Evolutionary conservation across 106 monocot species (phyloP).

Genomic region (Cymbidium sinense): DNA sequence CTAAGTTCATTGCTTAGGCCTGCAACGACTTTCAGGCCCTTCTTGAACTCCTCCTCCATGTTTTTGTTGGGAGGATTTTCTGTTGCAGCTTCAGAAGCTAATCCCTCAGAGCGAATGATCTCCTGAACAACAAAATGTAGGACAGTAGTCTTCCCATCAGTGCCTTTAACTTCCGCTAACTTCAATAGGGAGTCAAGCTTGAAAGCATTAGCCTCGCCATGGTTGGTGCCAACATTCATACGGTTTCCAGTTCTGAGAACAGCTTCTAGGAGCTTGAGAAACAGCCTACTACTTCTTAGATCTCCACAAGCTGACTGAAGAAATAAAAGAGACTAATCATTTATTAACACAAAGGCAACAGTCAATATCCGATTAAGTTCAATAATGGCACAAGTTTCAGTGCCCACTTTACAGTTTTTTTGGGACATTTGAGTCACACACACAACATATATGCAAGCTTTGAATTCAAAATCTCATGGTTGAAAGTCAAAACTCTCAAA

Average conservation of each 20-base stretch:
- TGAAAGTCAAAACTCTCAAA: no score
- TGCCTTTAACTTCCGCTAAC: conserved; percentile 61
- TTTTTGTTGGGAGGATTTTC: no score
- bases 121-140: conserved; percentile 87
- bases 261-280: conserved; percentile 70
- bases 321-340: background rate
- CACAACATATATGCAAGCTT: no score
- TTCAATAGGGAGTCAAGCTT: conserved; percentile 79
- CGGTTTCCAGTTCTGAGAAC: conserved; percentile 72
- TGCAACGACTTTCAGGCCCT: conserved; percentile 54
- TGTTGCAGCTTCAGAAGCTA: conserved; percentile 15
- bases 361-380: no score
- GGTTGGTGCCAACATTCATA: conserved; percentile 77
- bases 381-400: no score
- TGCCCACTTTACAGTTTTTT: no score
- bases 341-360: no score
- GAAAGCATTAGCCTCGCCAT: conserved; percentile 62
- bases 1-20: conserved; percentile 60
- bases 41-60: conserved; percentile 44
- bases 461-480: no score
- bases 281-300: conserved; percentile 58
- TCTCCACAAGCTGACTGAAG: conserved; percentile 72
- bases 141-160: conserved; percentile 70
- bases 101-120: conserved; percentile 54
- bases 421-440: no score